Evolutionary conservation across 2,329 filamentous ascomycete species (phyloP).

Genomic region (Cordyceps sp.): DNA sequence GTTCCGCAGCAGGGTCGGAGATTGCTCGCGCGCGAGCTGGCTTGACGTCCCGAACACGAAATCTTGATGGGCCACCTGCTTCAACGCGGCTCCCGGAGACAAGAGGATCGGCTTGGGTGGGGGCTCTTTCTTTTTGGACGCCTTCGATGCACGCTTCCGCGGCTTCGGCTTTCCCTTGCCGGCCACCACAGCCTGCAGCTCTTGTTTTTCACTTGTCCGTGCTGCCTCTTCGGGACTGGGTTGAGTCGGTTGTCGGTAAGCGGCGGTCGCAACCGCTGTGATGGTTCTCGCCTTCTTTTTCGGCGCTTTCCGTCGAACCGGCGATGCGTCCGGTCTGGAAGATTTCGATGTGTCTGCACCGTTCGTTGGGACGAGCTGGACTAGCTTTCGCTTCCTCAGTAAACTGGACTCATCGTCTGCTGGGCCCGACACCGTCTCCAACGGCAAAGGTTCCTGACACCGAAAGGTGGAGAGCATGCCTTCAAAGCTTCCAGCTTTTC

Average conservation of each 20-base stretch:
- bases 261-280: constrained; percentile 60
- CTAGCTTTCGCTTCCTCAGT: constrained; percentile 38
- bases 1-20: constrained; percentile 46
- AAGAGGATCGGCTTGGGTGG: constrained; percentile 36
- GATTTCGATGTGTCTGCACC: constrained; percentile 8
- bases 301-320: constrained; percentile 31
- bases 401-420: constrained; percentile 14
- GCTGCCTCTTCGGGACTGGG: constrained; percentile 9
- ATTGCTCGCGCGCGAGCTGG: constrained; percentile 59
- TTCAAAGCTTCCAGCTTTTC: constrained; percentile 20
- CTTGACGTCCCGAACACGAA: constrained; percentile 79
- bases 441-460: constrained; percentile 11
- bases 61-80: constrained; percentile 50
- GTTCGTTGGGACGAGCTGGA: constrained; percentile 28
- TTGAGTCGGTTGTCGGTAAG: constrained; percentile 30
- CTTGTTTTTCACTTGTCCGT: neutral
- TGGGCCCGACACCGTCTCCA: constrained; percentile 4
- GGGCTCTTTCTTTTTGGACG: constrained; percentile 21
- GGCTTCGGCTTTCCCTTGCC: constrained; percentile 16
- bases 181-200: constrained; percentile 6
- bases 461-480: constrained; percentile 26
- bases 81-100: constrained; percentile 52
- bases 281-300: constrained; percentile 63
- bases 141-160: constrained; percentile 14
- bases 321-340: constrained; percentile 11